Evolutionary conservation across 176 grass and related monocot genomes (phyloP), one percentile per base, ranked within the genome.

Genomic region (Elymus sibiricus): DNA sequence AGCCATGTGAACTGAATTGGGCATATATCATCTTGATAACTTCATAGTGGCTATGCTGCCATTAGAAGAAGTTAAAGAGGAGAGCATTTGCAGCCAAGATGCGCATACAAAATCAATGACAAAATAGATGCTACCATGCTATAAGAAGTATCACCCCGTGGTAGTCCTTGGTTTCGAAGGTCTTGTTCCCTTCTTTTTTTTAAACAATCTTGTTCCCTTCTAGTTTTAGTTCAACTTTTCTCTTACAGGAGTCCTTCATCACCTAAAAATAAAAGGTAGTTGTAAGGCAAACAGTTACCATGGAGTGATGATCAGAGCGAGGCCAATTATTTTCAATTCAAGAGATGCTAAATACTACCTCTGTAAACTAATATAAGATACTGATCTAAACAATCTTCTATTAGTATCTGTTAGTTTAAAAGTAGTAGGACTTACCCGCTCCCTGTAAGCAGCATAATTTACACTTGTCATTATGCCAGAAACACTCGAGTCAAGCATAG

Each of bases 211-310:
- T n/a, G n/a, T n/a, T n/a, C n/a, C n/a, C n/a, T n/a, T 72, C 32
- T 17, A 21, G n/a, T 83, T 83, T 83, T 21, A 83, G 66, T 0
- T 72, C n/a, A 40, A 21, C 34, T 70, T 83, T 72, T 15, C 81
- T 83, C 0, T 12, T 21, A 28, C 13, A 19, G 42, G 34, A 40
- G 9, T 9, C 67, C 19, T 60, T 21, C 21, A 15, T 72, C n/a
- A 1, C 47, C 81, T 83, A 39, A 40, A 17, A 11, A 70, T n/a
- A 38, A 59, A 37, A 17, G 40, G 5, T 2, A 59, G 19, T 53
- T 37, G 31, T 22, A 35, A 37, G 16, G 35, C 31, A 9, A 78
- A 7, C 29, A 59, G 21, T 24, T 64, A 16, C 37, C 35, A 22
- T n/a, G 38, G 55, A 40, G 39, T 40, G 7, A 4, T n/a, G 10